Evolutionary conservation across 495 filamentous ascomycete species (phyloP), one percentile per base, ranked within the genome.

Genomic region (Xylaria intraflava): DNA sequence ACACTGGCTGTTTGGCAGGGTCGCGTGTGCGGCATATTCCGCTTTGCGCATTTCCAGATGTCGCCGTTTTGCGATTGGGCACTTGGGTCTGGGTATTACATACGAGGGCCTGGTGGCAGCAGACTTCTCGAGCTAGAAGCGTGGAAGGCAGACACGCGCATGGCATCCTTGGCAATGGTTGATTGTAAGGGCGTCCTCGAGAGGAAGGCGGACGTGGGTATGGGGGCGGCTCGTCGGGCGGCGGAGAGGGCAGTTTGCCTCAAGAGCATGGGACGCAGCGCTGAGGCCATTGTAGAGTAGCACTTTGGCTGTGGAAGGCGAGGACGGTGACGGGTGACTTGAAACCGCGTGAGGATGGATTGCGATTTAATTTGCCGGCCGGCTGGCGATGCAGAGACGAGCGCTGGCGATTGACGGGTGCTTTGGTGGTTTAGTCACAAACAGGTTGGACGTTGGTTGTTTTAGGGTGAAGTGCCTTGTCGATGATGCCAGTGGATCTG

Each of bases 101-200:
- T 72, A 88, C 85, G 85, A 68, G 83, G 82, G 60, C 77, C 69
- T 51, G 82, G 77, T 58, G 86, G 84, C 52, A 91, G 78, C 66
- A 91, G 82, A 62, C 72, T 70, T 69, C 78, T 80, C 69, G 74
- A 76, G 61, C 79, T 74, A 39, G 84, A 86, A 58, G 82, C 83
- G 66, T 89, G 86, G 79, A 91, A 90, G 62, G 82, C 82, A 30
- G 86, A 78, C 49, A 80, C 65, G 46, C 71, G 69, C 26, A 68
- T 49, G 49, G 58, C 62, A 48, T 66, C 62, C 58, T 66, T 58
- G 49, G 72, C 50, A 20, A 65, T 31, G 43, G 64, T 56, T 23
- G 70, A 65, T 44, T 63, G 60, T 49, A 69, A 56, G 20, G 70
- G 35, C 54, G 57, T 58, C 54, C 46, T 62, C 9, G 62, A 56